Percentiles rank a stretch among this genome's conserved stretches.
Evolutionary conservation across 441 rosid genomes (phyloP).

Genomic region (Metrosideros polymorpha): DNA sequence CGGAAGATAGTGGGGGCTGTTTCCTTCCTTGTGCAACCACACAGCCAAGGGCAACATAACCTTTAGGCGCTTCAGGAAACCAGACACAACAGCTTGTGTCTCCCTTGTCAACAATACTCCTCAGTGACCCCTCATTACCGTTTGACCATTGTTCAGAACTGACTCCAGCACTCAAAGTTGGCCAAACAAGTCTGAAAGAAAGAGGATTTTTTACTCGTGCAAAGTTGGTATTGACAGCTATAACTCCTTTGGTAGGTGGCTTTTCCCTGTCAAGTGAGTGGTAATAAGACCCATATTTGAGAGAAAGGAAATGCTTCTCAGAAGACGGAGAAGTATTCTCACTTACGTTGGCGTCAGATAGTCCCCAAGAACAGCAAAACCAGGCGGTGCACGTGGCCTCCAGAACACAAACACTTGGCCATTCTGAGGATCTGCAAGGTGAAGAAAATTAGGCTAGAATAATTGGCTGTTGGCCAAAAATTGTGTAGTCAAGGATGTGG

Average conservation of each 20-base stretch:
- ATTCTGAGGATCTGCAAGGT: conserved; percentile 45
- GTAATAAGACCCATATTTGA: background rate
- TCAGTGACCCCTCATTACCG: conserved; percentile 7
- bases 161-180: conserved; percentile 33
- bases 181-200: conserved; percentile 77
- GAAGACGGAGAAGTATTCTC: conserved; percentile 1
- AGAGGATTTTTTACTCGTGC: conserved; percentile 76
- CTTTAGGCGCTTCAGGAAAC: conserved; percentile 93
- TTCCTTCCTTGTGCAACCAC: conserved; percentile 63
- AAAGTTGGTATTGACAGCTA: conserved; percentile 75
- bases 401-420: conserved; percentile 78
- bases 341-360: conserved; percentile 87
- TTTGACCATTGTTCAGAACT: conserved; percentile 24
- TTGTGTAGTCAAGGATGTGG: background rate
- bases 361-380: conserved; percentile 96
- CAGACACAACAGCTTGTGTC: conserved; percentile 58
- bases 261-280: conserved; percentile 69
- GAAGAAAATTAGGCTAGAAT: background rate
- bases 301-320: conserved; percentile 2
- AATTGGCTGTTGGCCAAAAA: background rate
- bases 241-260: conserved; percentile 93
- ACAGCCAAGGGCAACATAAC: conserved; percentile 88
- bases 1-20: conserved; percentile 68
- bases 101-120: conserved; percentile 13
- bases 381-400: conserved; percentile 94